phyloP scores from a whole-genome alignment of 208 protist species.

The Trypanosomatidae sp. region DNA sequence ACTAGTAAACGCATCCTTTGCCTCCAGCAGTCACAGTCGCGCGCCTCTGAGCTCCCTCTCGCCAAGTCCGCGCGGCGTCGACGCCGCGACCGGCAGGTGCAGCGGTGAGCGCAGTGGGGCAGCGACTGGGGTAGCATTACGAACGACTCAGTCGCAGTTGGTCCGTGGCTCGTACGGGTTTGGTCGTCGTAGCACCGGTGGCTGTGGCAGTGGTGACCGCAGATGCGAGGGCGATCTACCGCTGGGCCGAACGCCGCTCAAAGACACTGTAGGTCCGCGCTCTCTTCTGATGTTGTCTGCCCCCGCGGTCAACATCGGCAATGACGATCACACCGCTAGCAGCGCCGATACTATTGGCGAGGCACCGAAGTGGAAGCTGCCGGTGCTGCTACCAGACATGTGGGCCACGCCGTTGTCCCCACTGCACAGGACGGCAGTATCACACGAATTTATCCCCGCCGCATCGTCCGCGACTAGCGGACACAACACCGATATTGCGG shows the following conservation, averaged over 20 bases:
- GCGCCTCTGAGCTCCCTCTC: not conserved
- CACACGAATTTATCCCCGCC: not conserved
- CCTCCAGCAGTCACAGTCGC: not conserved
- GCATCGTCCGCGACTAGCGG: not conserved
- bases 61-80: not conserved
- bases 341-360: conserved; percentile 2
- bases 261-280: not conserved
- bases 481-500: too few relatives aligned
- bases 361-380: conserved; percentile 22
- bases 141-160: not conserved
- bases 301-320: not conserved
- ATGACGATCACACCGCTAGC: not conserved
- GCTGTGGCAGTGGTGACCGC: not conserved
- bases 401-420: not conserved
- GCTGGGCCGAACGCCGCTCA: not conserved
- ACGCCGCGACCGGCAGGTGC: not conserved
- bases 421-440: not conserved
- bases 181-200: not conserved
- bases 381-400: conserved; percentile 32
- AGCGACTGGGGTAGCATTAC: not conserved
- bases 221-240: not conserved
- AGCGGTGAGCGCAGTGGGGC: not conserved
- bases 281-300: not conserved
- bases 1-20: not conserved
- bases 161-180: not conserved